Percentiles rank a stretch among this genome's conserved stretches.
phyloP scores from a whole-genome alignment of 805 yeast species.

The Ascoidea rubescens region DNA sequence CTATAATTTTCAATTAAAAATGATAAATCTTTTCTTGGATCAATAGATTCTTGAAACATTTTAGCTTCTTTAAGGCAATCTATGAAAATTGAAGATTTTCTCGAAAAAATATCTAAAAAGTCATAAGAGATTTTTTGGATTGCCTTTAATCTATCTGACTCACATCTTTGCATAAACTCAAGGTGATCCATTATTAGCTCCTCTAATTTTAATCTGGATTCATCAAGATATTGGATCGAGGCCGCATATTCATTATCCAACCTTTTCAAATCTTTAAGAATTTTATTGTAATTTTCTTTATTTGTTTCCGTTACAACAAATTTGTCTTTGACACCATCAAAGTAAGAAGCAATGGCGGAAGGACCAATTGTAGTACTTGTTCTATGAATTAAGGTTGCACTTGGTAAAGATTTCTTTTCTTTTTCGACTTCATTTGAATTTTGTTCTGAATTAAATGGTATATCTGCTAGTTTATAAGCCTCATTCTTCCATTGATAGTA shows the following conservation, averaged over 20 bases:
- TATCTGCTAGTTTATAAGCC: slow-evolving; percentile 42
- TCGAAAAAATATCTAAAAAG: slow-evolving; percentile 52
- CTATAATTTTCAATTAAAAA: slow-evolving; percentile 52
- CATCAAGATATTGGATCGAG: slow-evolving; percentile 46
- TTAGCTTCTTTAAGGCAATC: slow-evolving; percentile 45
- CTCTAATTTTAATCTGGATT: slow-evolving; percentile 58
- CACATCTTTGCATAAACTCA: slow-evolving; percentile 71
- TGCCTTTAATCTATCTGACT: slow-evolving; percentile 62
- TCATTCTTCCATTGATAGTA: slow-evolving; percentile 70
- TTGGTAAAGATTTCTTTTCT: background rate
- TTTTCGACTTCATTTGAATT: slow-evolving; percentile 4
- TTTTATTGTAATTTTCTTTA: slow-evolving; percentile 27
- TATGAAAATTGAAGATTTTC: slow-evolving; percentile 43
- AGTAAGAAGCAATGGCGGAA: slow-evolving; percentile 4
- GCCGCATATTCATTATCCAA: slow-evolving; percentile 44
- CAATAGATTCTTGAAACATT: slow-evolving; percentile 55
- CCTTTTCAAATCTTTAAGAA: slow-evolving; percentile 41
- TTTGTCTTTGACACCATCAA: slow-evolving; percentile 9
- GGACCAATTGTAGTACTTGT: background rate
- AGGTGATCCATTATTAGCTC: slow-evolving; percentile 60
- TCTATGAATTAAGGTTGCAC: background rate
- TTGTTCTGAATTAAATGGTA: slow-evolving; percentile 14
- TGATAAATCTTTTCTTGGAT: slow-evolving; percentile 55
- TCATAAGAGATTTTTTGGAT: slow-evolving; percentile 65
- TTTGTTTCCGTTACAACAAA: slow-evolving; percentile 10